A percentile compares a stretch with the other conserved stretches of the same genome.
These are phyloP conservation scores for Prunus padus DNA, from an alignment of 306 rosid species.

Conservation along the genomic window DNA sequence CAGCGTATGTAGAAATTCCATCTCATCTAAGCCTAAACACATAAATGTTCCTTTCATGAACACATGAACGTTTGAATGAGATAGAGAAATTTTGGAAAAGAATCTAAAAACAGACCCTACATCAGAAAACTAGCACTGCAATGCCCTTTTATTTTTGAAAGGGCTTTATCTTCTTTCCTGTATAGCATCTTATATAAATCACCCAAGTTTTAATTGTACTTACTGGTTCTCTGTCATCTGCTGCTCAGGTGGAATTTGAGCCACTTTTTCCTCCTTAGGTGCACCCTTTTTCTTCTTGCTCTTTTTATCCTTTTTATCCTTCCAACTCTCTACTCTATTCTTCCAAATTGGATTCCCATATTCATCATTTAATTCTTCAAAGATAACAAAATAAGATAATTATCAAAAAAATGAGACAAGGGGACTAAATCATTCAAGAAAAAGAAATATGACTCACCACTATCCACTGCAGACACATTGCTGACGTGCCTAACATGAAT, in stretches of 20 bases:
- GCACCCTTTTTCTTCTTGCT: conserved; percentile 74
- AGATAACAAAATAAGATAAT: conserved; percentile 28
- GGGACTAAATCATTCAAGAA: neutral
- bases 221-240: conserved; percentile 79
- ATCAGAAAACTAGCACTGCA: neutral
- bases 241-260: conserved; percentile 70
- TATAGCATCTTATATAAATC: neutral
- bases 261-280: conserved; percentile 48
- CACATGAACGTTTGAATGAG: neutral
- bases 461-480: conserved; percentile 82
- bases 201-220: conserved; percentile 27
- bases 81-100: neutral
- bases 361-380: conserved; percentile 75
- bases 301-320: conserved; percentile 90
- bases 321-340: conserved; percentile 98
- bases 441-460: conserved; percentile 56
- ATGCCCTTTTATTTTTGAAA: neutral
- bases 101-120: neutral
- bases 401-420: conserved; percentile 14
- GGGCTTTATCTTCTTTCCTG: neutral
- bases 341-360: conserved; percentile 98
- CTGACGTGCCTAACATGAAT: conserved; percentile 93
- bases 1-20: neutral
- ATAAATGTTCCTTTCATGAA: neutral
- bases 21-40: neutral